Evolutionary conservation across 2,329 filamentous ascomycete genomes (phyloP), one percentile per base, ranked within the genome.

Genomic region (Aspergillus alliaceus): DNA sequence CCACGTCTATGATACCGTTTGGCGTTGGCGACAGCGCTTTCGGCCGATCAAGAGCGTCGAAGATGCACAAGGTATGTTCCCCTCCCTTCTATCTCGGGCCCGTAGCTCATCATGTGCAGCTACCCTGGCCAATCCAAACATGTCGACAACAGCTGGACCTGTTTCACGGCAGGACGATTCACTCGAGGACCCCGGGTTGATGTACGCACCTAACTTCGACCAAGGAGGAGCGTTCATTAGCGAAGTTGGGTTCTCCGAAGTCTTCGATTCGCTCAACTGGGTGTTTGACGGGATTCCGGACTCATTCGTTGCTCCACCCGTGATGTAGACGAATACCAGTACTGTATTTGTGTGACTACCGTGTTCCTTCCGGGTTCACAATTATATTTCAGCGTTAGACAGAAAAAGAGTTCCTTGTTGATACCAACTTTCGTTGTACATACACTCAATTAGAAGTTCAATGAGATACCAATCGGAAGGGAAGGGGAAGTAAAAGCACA

Each of bases 261-360:
- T 95, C 60, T 96, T 96, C 70, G 91, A 96, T 74, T 90, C 92
- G 0, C 84, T 96, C 63, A 90, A 93, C 71, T 96, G 93, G 92
- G 92, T 96, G 79, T 81, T 96, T 65, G 92, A 96, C 70, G 90
- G 90, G 15, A 83, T 93, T 37, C 80, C 93, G 54, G 89, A 92
- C 71, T 90, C 70, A 11, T 73, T 75, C 56, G 69, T 70, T 39
- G 72, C 69, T n/a, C 71, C 73, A 9, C 69, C 70, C 15, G 63
- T 73, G 49, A 65, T 75, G 48, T 75, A 65, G 44, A 22, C 47
- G 14, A 22, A 20, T 8, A 18, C 25, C 15, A 31, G 18, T 29
- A 29, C 14, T 29, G 27, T 29, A 29, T 29, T 5, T 29, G 9
- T 29, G 27, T 29, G 9, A 5, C 5, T 29, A 29, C 27, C 11